Conservation (phyloP, 2,329 filamentous ascomycete species). For the Xylariaceae sp. region DNA sequence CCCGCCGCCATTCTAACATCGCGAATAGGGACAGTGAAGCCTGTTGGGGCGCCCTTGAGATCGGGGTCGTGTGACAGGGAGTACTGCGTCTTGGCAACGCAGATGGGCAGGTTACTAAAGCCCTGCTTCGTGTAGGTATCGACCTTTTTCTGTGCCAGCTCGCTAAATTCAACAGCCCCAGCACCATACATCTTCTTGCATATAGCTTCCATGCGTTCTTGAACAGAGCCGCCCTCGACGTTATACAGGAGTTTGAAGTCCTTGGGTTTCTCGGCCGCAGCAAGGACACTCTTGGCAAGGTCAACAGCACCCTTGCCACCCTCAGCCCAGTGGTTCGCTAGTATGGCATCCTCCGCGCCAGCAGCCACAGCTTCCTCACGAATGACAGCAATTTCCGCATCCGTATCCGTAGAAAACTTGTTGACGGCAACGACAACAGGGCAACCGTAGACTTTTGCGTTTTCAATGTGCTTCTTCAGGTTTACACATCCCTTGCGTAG, state of each 20-base stretch:
- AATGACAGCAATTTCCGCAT: constrained; percentile 84
- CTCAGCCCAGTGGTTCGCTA: constrained; percentile 95
- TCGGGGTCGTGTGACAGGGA: constrained; percentile 88
- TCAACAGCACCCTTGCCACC: constrained; percentile 87
- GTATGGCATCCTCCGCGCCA: constrained; percentile 88
- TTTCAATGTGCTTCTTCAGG: constrained; percentile 89
- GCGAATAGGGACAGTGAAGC: constrained; percentile 90
- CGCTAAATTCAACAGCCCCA: constrained; percentile 82
- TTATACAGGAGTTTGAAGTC: constrained; percentile 84
- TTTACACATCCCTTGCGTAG: constrained; percentile 89
- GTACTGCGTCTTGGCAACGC: constrained; percentile 98
- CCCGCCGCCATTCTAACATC: constrained; percentile 93
- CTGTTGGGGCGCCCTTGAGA: constrained; percentile 89
- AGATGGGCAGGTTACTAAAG: constrained; percentile 89
- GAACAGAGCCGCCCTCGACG: constrained; percentile 66
- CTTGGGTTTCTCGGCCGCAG: constrained; percentile 76
- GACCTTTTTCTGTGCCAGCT: constrained; percentile 92
- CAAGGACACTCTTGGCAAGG: constrained; percentile 80
- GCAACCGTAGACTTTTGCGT: constrained; percentile 83
- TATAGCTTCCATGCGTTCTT: constrained; percentile 87
- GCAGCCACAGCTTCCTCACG: constrained; percentile 87
- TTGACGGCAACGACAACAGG: constrained; percentile 97
- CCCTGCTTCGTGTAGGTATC: constrained; percentile 92
- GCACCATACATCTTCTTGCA: constrained; percentile 94
- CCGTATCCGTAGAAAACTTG: constrained; percentile 89